phyloP scores from a whole-genome alignment of 2,329 filamentous ascomycete genomes.

The Paramyrothecium sp. region DNA sequence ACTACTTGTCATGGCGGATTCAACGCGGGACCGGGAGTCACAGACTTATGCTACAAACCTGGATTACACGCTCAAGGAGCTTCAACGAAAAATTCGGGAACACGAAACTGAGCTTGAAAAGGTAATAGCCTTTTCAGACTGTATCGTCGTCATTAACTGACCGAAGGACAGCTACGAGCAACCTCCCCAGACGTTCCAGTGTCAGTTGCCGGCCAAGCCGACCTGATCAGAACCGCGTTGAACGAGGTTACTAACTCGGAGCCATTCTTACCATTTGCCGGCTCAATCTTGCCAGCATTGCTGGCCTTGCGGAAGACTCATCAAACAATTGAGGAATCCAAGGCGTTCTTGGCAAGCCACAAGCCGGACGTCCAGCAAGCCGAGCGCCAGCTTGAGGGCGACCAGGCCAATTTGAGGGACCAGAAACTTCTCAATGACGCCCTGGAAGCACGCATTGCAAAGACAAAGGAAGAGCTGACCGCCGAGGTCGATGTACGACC shows the following conservation, averaged over 20 bases:
- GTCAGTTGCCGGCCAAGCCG: constrained; percentile 16
- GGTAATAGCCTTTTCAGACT: constrained; percentile 26
- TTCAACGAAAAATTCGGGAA: constrained; percentile 58
- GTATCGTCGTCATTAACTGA: background rate
- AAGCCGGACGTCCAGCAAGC: constrained; percentile 38
- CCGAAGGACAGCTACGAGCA: constrained; percentile 2
- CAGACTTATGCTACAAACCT: constrained; percentile 46
- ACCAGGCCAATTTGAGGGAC: constrained; percentile 50
- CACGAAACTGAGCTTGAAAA: constrained; percentile 49
- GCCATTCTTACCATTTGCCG: constrained; percentile 64
- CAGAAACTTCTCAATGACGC: constrained; percentile 54
- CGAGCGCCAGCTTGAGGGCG: constrained; percentile 47
- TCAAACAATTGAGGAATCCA: constrained; percentile 63
- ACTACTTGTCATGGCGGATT: too few relatives aligned
- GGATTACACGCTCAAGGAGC: constrained; percentile 65
- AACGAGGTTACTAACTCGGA: constrained; percentile 58
- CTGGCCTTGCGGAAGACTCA: constrained; percentile 69
- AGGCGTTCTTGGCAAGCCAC: constrained; percentile 52
- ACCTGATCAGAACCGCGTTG: constrained; percentile 63
- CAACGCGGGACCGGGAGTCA: constrained; percentile 9
- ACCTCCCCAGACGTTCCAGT: background rate
- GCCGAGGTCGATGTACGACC: constrained; percentile 57
- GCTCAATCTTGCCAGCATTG: constrained; percentile 69
- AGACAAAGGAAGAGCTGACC: constrained; percentile 56
- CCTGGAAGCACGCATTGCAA: constrained; percentile 55